These are phyloP conservation scores for Amanita fuliginea DNA, from an alignment of 768 basidiomycete genomes.

Conservation along the genomic window DNA sequence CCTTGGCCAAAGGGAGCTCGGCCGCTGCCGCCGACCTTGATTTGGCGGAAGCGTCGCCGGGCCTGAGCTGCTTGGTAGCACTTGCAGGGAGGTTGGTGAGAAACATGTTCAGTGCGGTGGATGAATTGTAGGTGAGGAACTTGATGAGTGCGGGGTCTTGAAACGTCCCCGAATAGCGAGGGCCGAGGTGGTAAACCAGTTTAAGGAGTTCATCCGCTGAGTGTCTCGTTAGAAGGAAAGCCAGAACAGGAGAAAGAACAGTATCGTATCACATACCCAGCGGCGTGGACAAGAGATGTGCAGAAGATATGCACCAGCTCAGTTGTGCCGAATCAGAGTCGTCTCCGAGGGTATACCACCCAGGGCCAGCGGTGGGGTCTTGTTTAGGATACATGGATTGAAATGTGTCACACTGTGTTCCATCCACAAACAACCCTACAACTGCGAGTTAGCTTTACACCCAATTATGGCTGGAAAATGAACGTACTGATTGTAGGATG, in stretches of 20 bases:
- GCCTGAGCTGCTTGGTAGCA: slow-evolving; percentile 9
- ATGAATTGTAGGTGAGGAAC: slow-evolving; percentile 78
- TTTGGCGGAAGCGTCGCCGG: background rate
- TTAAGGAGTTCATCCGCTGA: slow-evolving; percentile 62
- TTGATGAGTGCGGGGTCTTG: slow-evolving; percentile 59
- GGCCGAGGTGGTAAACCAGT: slow-evolving; percentile 73
- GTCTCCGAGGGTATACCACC: slow-evolving; percentile 49
- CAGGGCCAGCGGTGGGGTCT: slow-evolving; percentile 23
- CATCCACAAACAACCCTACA: slow-evolving; percentile 70
- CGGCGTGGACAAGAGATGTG: slow-evolving; percentile 48
- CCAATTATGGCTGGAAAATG: background rate
- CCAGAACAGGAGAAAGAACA: background rate
- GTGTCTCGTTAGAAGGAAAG: background rate
- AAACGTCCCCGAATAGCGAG: slow-evolving; percentile 66
- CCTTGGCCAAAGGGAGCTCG: background rate
- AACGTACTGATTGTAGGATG: slow-evolving; percentile 52
- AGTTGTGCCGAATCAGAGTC: slow-evolving; percentile 26
- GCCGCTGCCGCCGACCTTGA: background rate
- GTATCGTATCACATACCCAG: slow-evolving; percentile 38
- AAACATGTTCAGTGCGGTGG: slow-evolving; percentile 76
- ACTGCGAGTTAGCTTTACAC: slow-evolving; percentile 1
- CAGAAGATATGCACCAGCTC: slow-evolving; percentile 63
- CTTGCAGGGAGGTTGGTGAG: slow-evolving; percentile 35
- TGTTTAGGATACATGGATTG: slow-evolving; percentile 55
- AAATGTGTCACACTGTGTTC: slow-evolving; percentile 49